phyloP scores from a whole-genome alignment of 768 basidiomycete species.

The Rhizopogon rudus region DNA sequence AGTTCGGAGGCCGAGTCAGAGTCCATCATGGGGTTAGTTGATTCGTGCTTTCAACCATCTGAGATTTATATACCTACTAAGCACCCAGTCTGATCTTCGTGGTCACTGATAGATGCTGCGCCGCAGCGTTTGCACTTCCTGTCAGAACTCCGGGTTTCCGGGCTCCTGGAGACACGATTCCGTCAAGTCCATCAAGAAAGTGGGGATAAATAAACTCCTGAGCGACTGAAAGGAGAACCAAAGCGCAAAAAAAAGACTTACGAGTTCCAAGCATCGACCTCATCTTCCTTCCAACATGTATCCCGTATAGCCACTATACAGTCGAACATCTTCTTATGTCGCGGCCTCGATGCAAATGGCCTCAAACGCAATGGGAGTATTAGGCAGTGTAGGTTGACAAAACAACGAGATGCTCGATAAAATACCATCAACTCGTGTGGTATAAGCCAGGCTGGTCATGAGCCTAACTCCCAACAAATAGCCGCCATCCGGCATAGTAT shows the following conservation, averaged over 20 bases:
- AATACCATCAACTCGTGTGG: too few relatives aligned
- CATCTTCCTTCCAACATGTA: constrained; percentile 70
- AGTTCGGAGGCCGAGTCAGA: too few relatives aligned
- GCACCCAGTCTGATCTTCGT: constrained; percentile 36
- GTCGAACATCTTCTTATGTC: constrained; percentile 65
- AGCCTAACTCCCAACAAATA: too few relatives aligned
- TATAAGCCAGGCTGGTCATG: too few relatives aligned
- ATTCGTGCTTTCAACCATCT: too few relatives aligned
- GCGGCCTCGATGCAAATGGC: constrained; percentile 60
- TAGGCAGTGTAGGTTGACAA: too few relatives aligned
- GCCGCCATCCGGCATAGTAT: too few relatives aligned
- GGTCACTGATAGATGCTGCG: constrained; percentile 48
- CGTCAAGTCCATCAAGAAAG: constrained; percentile 60
- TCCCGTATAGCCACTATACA: constrained; percentile 68
- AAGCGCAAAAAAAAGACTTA: constrained; percentile 26
- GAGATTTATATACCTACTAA: too few relatives aligned
- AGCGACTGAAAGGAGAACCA: not conserved
- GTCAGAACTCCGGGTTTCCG: constrained; percentile 71
- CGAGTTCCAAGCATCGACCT: constrained; percentile 80
- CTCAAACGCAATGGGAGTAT: constrained; percentile 21
- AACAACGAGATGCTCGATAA: too few relatives aligned
- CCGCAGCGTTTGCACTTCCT: constrained; percentile 45
- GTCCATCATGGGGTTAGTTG: too few relatives aligned
- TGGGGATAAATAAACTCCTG: constrained; percentile 19
- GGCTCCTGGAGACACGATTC: constrained; percentile 45